Base-by-base conservation (phyloP, 208 protist genomes). In the Trypanosoma melophagium region DNA sequence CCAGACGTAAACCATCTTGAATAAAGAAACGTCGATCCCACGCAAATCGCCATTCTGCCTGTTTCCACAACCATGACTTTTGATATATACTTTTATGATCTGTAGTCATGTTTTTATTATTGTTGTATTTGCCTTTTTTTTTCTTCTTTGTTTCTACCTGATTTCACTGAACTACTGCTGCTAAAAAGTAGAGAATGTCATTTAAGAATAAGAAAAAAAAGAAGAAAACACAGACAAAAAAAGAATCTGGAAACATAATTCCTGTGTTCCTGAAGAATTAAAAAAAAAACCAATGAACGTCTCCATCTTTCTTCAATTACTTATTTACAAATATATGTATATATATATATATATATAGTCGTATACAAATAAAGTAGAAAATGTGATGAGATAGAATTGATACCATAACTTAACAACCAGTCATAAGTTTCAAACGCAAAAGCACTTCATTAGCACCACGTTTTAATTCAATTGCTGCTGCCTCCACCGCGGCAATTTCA, bases 1-100 rank as follows among this genome's bases (percentile, higher is more conserved):
- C 74, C 21, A 94, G 61, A 14, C 81, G 83, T 16, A 76, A 74
- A 50, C 82, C 83, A 47, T 89, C 77, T 5, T 87, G 77, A 12
- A 76, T 64, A 42, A 92, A 66, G 69, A 79, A 92, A 14, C 89
- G 83, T 14, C 56, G 56, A 55, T 92, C 81, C 79, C 87, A 94
- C 50, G 74, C 59, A 66, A 87, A 82, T 12, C 81, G 76, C 89
- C 89, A 94, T 63, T 89, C 81, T 69, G 84, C 79, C 72, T 92
- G 79, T 52, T 94, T 94, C 22, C 54, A 67, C 31, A 67, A 28
- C 51, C 38, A 67, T 19, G 40, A 57, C 2, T 17, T 40, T 16
- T 25, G 22, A 55, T 45, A 55, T 19, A 40, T 12, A 17, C n/a
- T 28, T 38, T 57, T 57, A 12, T 22, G 1, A 7, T 53, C 59